Conservation (phyloP, 305 asterid species). For the Nicotiana rustica region DNA sequence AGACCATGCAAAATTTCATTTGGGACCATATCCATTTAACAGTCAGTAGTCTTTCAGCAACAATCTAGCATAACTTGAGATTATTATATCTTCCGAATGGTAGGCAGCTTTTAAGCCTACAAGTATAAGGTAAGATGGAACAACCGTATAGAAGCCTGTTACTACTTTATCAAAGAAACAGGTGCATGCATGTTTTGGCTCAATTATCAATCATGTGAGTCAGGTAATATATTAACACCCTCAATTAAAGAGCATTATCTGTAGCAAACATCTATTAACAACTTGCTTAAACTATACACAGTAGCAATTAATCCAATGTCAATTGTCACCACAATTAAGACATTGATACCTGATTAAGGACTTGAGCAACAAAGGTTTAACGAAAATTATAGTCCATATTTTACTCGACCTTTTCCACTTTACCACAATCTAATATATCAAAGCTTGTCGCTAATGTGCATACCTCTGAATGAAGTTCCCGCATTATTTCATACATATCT, state of each 20-base stretch:
- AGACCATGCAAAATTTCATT: not conserved
- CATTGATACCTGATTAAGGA: constrained; percentile 12
- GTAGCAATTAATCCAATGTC: not conserved
- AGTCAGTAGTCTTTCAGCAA: not conserved
- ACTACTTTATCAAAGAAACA: constrained; percentile 19
- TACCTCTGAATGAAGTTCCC: constrained; percentile 96
- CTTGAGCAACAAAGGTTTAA: constrained; percentile 8
- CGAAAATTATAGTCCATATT: not conserved
- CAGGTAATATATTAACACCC: constrained; percentile 22
- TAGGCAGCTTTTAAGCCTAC: not conserved
- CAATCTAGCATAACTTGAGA: constrained; percentile 19
- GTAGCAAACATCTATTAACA: not conserved
- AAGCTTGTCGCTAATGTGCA: constrained; percentile 27
- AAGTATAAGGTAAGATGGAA: constrained; percentile 4
- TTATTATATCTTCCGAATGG: constrained; percentile 6
- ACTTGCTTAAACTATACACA: not conserved
- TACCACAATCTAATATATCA: not conserved
- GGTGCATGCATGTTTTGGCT: not conserved
- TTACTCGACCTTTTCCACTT: constrained; percentile 17
- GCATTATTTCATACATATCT: constrained; percentile 98
- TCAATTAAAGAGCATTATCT: constrained; percentile 10
- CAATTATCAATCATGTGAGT: constrained; percentile 2
- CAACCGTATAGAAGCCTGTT: not conserved
- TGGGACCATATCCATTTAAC: not conserved
- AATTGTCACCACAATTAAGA: not conserved